phyloP scores from a whole-genome alignment of 129 eudicot species.

The Deinandra increscens region DNA sequence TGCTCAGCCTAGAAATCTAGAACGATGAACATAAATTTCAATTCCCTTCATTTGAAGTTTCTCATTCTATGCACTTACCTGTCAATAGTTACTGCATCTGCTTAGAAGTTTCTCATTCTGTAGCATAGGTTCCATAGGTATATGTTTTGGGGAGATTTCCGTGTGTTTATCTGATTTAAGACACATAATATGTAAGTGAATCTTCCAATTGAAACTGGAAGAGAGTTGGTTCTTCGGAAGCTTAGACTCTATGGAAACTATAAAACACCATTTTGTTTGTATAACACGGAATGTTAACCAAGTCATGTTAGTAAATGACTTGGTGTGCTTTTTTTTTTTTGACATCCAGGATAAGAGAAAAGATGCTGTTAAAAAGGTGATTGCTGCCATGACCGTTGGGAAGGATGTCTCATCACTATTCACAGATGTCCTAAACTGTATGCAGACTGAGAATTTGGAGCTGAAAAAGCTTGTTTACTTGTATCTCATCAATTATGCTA shows the following conservation, averaged over 20 bases:
- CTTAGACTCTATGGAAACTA: background rate
- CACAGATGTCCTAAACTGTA: slow-evolving; percentile 97
- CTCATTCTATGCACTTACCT: slow-evolving; percentile 1
- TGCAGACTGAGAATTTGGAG: slow-evolving; percentile 99
- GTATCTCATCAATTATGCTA: slow-evolving; percentile 97
- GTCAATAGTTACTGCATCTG: slow-evolving; percentile 3
- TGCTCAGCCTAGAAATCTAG: background rate
- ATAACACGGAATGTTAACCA: background rate
- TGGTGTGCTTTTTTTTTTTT: background rate
- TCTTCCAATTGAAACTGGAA: background rate
- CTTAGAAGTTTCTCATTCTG: too few species aligned
- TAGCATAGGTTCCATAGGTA: background rate
- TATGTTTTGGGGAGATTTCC: background rate
- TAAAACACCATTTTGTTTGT: background rate
- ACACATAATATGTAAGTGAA: background rate
- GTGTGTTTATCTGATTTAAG: background rate
- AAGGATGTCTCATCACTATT: slow-evolving; percentile 97
- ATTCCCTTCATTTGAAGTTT: background rate
- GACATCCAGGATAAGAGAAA: slow-evolving; percentile 89
- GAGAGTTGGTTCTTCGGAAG: background rate
- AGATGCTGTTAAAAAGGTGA: slow-evolving; percentile 99
- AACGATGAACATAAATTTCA: background rate
- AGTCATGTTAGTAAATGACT: background rate
- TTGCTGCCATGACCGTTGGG: slow-evolving; percentile 99
- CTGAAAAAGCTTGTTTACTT: slow-evolving; percentile 94